Percentiles rank a stretch among this genome's conserved stretches.
Conservation (phyloP, 23 red algal species). For the Agarophyton chilense region DNA sequence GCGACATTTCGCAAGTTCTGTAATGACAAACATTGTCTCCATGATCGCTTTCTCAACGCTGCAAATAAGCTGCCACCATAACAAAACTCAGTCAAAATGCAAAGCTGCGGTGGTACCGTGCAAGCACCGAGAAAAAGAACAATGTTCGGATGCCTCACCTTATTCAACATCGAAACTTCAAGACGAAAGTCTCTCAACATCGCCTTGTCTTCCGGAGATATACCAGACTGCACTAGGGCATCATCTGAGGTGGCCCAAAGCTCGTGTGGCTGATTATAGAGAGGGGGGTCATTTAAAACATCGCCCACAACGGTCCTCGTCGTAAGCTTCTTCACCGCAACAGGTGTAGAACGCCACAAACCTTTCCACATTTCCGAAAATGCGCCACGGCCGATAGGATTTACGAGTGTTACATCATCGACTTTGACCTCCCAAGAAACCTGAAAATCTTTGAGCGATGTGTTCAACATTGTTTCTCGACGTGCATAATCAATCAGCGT, state of each 20-base stretch:
- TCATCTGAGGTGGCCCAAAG: not conserved
- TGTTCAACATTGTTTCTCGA: slow-evolving; percentile 82
- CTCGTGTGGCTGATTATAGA: not conserved
- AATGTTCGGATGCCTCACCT: slow-evolving; percentile 93
- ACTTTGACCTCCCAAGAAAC: slow-evolving; percentile 92
- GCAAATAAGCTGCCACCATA: slow-evolving; percentile 92
- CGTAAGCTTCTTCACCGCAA: slow-evolving; percentile 76
- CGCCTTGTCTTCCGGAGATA: slow-evolving; percentile 54
- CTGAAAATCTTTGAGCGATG: slow-evolving; percentile 78
- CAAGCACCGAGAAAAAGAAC: slow-evolving; percentile 92
- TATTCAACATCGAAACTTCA: slow-evolving; percentile 88
- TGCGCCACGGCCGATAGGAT: slow-evolving; percentile 86
- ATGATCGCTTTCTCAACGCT: slow-evolving; percentile 79
- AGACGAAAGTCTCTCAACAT: slow-evolving; percentile 81
- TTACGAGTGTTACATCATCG: slow-evolving; percentile 57
- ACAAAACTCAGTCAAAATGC: slow-evolving; percentile 99
- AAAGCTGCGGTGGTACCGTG: slow-evolving; percentile 73
- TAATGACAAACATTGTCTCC: slow-evolving; percentile 69
- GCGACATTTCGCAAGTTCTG: slow-evolving; percentile 82
- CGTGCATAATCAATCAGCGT: slow-evolving; percentile 61
- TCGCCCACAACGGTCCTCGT: slow-evolving; percentile 20
- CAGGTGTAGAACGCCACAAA: slow-evolving; percentile 82
- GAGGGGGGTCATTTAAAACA: not conserved
- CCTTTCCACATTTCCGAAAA: slow-evolving; percentile 94
- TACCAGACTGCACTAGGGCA: not conserved